These are phyloP conservation scores for Penicillium verrucosum DNA, from an alignment of 2,329 filamentous ascomycete species.

Conservation along the genomic window DNA sequence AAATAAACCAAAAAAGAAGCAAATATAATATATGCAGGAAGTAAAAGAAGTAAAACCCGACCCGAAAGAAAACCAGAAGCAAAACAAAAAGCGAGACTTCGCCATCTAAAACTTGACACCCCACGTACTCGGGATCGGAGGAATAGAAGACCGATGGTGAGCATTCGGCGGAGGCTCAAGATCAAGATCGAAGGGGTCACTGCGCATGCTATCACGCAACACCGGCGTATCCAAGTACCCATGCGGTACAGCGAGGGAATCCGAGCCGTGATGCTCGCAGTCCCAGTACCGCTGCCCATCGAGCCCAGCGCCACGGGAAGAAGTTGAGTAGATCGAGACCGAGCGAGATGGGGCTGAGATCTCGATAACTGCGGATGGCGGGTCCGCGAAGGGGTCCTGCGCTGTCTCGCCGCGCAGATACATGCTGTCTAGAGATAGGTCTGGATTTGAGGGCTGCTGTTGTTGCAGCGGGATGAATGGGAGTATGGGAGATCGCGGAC, in stretches of 20 bases:
- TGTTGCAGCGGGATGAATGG: conserved; percentile 12
- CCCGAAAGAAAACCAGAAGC: no score
- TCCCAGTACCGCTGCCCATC: conserved; percentile 9
- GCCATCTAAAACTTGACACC: conserved; percentile 1
- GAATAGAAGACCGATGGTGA: conserved; percentile 19
- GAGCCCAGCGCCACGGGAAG: conserved; percentile 6
- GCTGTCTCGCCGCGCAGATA: neutral
- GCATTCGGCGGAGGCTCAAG: conserved; percentile 35
- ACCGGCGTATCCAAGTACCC: conserved; percentile 5
- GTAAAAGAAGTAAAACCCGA: neutral
- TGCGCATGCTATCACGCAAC: conserved; percentile 27
- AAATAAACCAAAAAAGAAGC: neutral
- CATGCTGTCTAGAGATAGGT: conserved; percentile 5
- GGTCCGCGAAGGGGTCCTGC: neutral
- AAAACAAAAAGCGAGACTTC: neutral
- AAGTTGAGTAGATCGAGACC: conserved; percentile 15
- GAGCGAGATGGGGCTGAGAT: conserved; percentile 14
- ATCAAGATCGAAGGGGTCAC: conserved; percentile 35
- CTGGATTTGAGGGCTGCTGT: conserved; percentile 6
- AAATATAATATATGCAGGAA: neutral
- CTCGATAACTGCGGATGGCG: conserved; percentile 11
- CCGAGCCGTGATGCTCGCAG: conserved; percentile 1
- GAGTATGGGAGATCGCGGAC: neutral
- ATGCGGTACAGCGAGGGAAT: neutral
- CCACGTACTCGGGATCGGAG: conserved; percentile 2